Evolutionary conservation across 1,284 basidiomycete species (phyloP).

Genomic region (Bondarzewia mesenterica): DNA sequence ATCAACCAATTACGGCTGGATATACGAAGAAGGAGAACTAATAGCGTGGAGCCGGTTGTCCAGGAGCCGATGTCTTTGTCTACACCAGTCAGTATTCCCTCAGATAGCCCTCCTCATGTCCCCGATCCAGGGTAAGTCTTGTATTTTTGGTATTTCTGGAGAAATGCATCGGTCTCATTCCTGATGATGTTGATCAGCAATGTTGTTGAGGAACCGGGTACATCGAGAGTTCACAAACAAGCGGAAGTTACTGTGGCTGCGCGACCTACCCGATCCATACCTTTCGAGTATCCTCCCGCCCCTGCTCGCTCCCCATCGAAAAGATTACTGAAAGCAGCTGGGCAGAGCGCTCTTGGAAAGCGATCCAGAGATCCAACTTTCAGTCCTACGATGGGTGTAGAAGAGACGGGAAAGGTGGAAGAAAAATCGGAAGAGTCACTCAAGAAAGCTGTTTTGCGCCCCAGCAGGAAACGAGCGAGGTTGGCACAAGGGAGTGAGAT

Average conservation of each 20-base stretch:
- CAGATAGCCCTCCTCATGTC: conserved; percentile 5
- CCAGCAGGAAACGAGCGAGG: conserved; percentile 45
- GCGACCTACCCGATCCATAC: conserved; percentile 2
- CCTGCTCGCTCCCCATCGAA: conserved; percentile 13
- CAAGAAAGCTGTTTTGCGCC: conserved; percentile 29
- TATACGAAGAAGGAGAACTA: conserved; percentile 2
- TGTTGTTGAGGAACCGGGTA: neutral
- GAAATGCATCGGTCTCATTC: too few relatives aligned
- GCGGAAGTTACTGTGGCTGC: conserved; percentile 3
- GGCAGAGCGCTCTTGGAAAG: conserved; percentile 40
- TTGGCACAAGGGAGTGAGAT: conserved; percentile 14
- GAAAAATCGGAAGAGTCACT: conserved; percentile 27
- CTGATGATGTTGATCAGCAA: neutral
- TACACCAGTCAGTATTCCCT: conserved; percentile 5
- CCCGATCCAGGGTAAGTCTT: conserved; percentile 7
- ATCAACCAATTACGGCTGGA: conserved; percentile 11
- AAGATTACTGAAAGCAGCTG: conserved; percentile 6
- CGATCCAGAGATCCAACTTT: conserved; percentile 43
- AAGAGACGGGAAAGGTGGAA: conserved; percentile 32
- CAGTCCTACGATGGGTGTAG: conserved; percentile 31
- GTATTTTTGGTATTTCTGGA: too few relatives aligned
- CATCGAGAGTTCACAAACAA: neutral
- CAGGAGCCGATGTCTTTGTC: conserved; percentile 9
- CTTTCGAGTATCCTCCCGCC: conserved; percentile 14
- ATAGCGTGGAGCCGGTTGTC: conserved; percentile 3